Evolutionary conservation across 2,329 filamentous ascomycete species (phyloP).

Genomic region (Neopestalotiopsis sp.): DNA sequence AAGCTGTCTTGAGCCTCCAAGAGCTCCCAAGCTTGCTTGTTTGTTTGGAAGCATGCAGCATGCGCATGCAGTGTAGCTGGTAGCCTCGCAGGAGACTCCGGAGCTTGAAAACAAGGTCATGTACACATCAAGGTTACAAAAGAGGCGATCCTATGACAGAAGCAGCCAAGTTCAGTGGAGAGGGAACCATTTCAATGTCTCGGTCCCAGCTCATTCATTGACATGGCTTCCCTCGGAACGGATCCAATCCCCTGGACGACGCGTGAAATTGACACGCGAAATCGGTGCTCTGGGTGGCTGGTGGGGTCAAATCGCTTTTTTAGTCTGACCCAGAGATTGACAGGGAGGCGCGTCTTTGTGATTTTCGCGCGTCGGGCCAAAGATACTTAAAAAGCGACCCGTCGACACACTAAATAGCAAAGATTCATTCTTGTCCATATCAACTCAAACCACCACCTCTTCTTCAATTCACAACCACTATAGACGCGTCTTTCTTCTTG

Average conservation of each 20-base stretch:
- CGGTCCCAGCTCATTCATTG: neutral
- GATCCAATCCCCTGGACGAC: conserved; percentile 12
- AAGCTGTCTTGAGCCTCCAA: neutral
- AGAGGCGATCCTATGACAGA: conserved; percentile 12
- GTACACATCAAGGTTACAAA: neutral
- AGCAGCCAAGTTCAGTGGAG: conserved; percentile 8
- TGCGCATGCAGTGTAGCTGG: neutral
- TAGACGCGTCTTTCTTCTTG: conserved; percentile 10
- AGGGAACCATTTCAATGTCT: conserved; percentile 7
- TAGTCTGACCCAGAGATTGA: neutral
- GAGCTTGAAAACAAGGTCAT: conserved; percentile 2
- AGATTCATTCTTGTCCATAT: conserved; percentile 14
- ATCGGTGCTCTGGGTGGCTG: conserved; percentile 2
- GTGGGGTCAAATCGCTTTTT: neutral
- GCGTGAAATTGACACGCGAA: conserved; percentile 10
- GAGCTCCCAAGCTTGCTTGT: neutral
- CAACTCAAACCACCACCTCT: conserved; percentile 10
- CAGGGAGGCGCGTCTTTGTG: conserved; percentile 17
- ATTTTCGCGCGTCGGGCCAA: conserved; percentile 12
- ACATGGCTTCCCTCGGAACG: neutral
- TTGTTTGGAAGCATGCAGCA: neutral
- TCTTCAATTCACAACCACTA: neutral
- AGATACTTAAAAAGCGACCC: conserved; percentile 15
- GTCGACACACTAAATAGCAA: conserved; percentile 12
- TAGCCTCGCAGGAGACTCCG: neutral